These are phyloP conservation scores for Martensiomyces pterosporus DNA, from an alignment of 192 early-diverging fungal species.

Conservation along the genomic window DNA sequence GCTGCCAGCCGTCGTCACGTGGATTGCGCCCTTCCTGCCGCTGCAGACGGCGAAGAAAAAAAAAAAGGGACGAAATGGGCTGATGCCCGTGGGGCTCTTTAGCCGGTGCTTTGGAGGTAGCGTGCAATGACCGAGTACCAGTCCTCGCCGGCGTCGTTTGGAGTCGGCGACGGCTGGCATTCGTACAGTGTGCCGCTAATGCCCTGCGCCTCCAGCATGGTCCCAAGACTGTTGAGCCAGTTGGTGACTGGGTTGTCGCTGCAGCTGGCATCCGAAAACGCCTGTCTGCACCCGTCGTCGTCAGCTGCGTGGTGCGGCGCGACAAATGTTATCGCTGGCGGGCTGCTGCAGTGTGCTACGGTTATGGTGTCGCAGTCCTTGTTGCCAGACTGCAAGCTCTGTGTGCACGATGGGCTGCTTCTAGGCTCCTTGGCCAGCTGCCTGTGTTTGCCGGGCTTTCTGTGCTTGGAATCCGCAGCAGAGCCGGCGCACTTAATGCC, in stretches of 20 bases:
- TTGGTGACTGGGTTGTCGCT: conserved; percentile 5
- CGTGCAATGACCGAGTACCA: conserved; percentile 2
- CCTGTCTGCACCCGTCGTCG: not conserved
- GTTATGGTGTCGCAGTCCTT: conserved; percentile 20
- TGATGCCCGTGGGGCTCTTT: no score
- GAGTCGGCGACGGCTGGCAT: conserved; percentile 1
- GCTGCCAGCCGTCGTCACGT: no score
- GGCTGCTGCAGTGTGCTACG: conserved; percentile 1
- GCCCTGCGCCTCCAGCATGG: conserved; percentile 6
- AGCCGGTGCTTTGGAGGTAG: conserved; percentile 1
- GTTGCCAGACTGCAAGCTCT: conserved; percentile 11
- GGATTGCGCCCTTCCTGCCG: no score
- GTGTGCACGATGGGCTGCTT: conserved; percentile 8
- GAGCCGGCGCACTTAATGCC: no score
- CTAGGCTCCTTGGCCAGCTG: not conserved
- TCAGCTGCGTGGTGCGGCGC: no score
- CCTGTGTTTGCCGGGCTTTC: not conserved
- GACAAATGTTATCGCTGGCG: no score
- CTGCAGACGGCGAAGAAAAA: no score
- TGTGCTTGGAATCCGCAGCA: not conserved
- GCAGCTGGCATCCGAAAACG: conserved; percentile 5
- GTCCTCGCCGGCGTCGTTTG: not conserved
- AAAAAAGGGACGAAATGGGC: no score
- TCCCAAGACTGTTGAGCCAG: conserved; percentile 16
- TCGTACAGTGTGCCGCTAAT: no score